phyloP scores from a whole-genome alignment of 768 basidiomycete species.

The Termitomyces sp. region DNA sequence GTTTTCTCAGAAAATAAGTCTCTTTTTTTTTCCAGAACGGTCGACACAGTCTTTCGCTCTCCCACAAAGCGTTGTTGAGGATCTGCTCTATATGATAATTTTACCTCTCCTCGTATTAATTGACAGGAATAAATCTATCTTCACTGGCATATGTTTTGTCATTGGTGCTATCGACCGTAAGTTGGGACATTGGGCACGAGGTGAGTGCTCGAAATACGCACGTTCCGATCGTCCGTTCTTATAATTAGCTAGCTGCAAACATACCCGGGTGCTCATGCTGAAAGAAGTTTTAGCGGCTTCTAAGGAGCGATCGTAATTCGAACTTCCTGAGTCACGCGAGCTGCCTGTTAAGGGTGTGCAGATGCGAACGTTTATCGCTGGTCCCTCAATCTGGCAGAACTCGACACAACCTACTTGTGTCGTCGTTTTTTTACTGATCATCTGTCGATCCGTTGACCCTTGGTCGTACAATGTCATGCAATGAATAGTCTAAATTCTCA shows the following conservation, averaged over 20 bases:
- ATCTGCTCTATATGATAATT: background rate
- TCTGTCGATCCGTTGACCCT: background rate
- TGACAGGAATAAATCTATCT: too few relatives aligned
- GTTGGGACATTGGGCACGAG: background rate
- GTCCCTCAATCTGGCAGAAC: background rate
- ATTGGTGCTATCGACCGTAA: background rate
- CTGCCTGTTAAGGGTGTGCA: background rate
- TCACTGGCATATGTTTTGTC: background rate
- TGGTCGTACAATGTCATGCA: background rate
- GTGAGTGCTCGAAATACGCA: background rate
- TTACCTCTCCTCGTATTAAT: too few relatives aligned
- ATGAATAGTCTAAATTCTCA: background rate
- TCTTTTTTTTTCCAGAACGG: too few relatives aligned
- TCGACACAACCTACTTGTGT: background rate
- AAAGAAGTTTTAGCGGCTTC: background rate
- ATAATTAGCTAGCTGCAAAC: background rate
- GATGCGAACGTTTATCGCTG: background rate
- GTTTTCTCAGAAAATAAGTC: too few relatives aligned
- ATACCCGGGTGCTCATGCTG: background rate
- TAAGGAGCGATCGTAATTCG: background rate
- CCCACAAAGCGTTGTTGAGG: background rate
- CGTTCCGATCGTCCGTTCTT: background rate
- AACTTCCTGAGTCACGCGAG: background rate
- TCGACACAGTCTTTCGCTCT: background rate
- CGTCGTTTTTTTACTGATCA: background rate